Base-by-base conservation (phyloP, 1,284 basidiomycete species). In the Melampsora larici-populina region DNA sequence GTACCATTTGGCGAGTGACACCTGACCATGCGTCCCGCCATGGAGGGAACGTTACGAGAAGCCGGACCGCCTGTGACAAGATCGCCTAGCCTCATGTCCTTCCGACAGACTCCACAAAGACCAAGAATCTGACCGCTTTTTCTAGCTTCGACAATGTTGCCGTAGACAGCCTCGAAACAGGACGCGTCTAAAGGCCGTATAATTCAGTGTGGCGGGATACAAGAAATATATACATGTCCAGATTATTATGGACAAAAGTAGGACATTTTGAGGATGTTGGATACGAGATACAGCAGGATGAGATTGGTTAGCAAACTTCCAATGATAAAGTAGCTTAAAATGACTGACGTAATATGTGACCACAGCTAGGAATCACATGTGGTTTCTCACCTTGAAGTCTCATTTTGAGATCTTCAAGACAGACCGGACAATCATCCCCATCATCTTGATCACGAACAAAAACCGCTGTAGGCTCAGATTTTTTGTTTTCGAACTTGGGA, bases 301-400 rank as follows among this genome's bases (percentile, higher is more conserved):
- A 62, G 62, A 73, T 49, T 49, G 24, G 40, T 24, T 18, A 46
- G 70, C 29, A 31, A 31, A 67, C 15, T 29, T 43, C 11, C 1
- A 7, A 40, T 2, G 11, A 31, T 31, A 33, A 64, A 26, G 33
- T 29, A 64, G 63, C 1, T 64, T 9, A 43, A 43, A 43, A 43
- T 80, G 92, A 93, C 86, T 97, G 91, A 85, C 97, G 96, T 31
- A 99, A 88, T 13, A 92, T 91, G 85, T 99, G 96, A n/a, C 96
- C 94, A 81, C 96, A 99, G 82, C 93, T 90, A 40, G 96, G 96
- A 33, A 97, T 91, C 78, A 99, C 91, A 82, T 97, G 94, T 1
- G 95, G 93, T 83, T 96, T 97, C 86, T 99, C 96, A 21, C 96
- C 95, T 0, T 80, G 78, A 70, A 80, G 62, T 78, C 79, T 48